Evolutionary conservation across 1,284 basidiomycete genomes (phyloP).

Genomic region (Sporisorium reilianum): DNA sequence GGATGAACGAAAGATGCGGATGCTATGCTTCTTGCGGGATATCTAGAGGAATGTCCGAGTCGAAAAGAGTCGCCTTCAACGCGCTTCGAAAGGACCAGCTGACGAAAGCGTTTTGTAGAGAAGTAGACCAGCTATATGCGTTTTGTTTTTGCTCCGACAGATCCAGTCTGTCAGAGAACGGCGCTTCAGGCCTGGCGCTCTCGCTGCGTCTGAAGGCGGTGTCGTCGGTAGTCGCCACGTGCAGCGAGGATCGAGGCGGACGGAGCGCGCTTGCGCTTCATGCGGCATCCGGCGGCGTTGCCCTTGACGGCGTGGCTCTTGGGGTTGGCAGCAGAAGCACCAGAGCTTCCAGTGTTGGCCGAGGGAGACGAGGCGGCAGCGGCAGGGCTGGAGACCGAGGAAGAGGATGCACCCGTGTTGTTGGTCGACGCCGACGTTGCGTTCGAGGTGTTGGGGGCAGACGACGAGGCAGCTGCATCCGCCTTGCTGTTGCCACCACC

Average conservation of each 20-base stretch:
- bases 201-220: conserved; percentile 14
- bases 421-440: background rate
- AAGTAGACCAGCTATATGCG: conserved; percentile 2
- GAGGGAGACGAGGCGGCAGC: conserved; percentile 1
- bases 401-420: conserved; percentile 3
- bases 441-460: background rate
- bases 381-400: conserved; percentile 2
- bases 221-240: conserved; percentile 23
- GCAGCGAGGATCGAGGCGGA: conserved; percentile 24
- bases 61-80: background rate
- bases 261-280: conserved; percentile 30
- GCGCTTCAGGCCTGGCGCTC: conserved; percentile 1
- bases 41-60: background rate
- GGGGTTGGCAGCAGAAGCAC: conserved; percentile 3
- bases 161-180: conserved; percentile 7
- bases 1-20: no score
- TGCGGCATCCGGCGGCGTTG: conserved; percentile 14
- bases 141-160: background rate
- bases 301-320: conserved; percentile 16
- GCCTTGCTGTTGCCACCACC: conserved; percentile 12
- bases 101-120: background rate
- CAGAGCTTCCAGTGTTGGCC: conserved; percentile 1
- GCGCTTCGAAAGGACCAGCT: background rate
- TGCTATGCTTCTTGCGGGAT: background rate
- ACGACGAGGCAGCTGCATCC: conserved; percentile 1